Evolutionary conservation across 2,329 filamentous ascomycete genomes (phyloP).

Genomic region (Hymenoscyphus fructigenus): DNA sequence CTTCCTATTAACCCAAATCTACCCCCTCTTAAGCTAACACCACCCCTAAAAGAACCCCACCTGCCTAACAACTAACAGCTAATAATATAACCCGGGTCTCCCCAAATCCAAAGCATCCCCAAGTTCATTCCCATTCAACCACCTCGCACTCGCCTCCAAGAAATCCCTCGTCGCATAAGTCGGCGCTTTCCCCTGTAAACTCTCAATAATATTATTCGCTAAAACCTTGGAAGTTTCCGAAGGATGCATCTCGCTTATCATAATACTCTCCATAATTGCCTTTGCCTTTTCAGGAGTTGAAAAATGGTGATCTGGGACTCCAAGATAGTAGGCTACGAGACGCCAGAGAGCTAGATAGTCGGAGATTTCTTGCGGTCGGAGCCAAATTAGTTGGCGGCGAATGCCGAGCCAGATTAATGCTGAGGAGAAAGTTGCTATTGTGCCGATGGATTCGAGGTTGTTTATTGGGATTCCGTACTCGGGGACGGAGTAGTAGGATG

Average conservation of each 20-base stretch:
- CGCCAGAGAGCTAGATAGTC: constrained; percentile 78
- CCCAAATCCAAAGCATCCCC: constrained; percentile 51
- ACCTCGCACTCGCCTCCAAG: constrained; percentile 65
- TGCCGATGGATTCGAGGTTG: constrained; percentile 72
- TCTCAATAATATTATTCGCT: constrained; percentile 73
- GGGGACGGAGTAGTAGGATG: constrained; percentile 61
- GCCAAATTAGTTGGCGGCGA: constrained; percentile 69
- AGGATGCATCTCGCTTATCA: constrained; percentile 66
- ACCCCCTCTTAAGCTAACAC: constrained; percentile 49
- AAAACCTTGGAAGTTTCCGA: constrained; percentile 61
- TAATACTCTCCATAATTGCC: constrained; percentile 65
- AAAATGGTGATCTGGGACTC: constrained; percentile 63
- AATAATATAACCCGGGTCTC: constrained; percentile 29
- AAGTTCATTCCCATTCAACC: constrained; percentile 67
- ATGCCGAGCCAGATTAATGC: constrained; percentile 67
- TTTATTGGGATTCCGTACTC: constrained; percentile 68
- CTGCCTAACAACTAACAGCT: constrained; percentile 30
- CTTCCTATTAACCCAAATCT: constrained; percentile 42
- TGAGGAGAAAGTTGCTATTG: constrained; percentile 68
- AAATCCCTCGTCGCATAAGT: constrained; percentile 65
- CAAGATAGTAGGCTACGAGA: constrained; percentile 70
- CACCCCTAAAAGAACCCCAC: constrained; percentile 33
- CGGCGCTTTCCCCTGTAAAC: constrained; percentile 65
- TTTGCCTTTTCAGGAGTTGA: constrained; percentile 54
- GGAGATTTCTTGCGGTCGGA: constrained; percentile 58